phyloP scores from a whole-genome alignment of 192 early-diverging fungal species.

The Coemansia sp. region DNA sequence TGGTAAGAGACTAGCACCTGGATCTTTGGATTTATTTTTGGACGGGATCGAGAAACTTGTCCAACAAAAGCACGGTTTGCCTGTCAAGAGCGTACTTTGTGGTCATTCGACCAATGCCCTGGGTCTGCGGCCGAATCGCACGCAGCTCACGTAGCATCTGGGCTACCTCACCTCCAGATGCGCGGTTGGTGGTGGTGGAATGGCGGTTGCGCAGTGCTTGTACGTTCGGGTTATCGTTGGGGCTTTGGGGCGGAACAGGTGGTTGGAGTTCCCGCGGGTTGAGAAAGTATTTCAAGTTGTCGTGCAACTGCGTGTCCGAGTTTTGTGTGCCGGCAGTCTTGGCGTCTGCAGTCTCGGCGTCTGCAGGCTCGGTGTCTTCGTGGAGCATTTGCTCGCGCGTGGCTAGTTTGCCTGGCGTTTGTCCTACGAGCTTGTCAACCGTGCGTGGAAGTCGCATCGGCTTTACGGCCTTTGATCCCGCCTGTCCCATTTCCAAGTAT shows the following conservation, averaged over 20 bases:
- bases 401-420: background rate
- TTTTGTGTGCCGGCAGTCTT: background rate
- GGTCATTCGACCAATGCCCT: conserved; percentile 2
- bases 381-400: conserved; percentile 45
- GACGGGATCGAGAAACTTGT: conserved; percentile 7
- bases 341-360: background rate
- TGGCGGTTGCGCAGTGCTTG: conserved; percentile 33
- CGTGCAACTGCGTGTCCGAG: conserved; percentile 10
- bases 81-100: conserved; percentile 26
- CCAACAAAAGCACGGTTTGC: conserved; percentile 8
- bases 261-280: conserved; percentile 39
- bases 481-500: conserved; percentile 29
- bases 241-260: conserved; percentile 28
- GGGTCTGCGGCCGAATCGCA: background rate
- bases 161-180: conserved; percentile 14
- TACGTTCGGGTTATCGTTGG: conserved; percentile 39
- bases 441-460: conserved; percentile 29
- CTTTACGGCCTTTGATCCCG: conserved; percentile 20
- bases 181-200: conserved; percentile 11
- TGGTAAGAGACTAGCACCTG: no score
- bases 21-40: background rate
- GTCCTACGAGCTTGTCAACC: background rate
- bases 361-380: conserved; percentile 9
- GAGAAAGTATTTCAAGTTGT: conserved; percentile 45
- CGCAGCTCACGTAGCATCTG: conserved; percentile 5